Evolutionary conservation across 176 grass and related monocot genomes (phyloP), one percentile per base, ranked within the genome.

Genomic region (Calamus simplicifolius): DNA sequence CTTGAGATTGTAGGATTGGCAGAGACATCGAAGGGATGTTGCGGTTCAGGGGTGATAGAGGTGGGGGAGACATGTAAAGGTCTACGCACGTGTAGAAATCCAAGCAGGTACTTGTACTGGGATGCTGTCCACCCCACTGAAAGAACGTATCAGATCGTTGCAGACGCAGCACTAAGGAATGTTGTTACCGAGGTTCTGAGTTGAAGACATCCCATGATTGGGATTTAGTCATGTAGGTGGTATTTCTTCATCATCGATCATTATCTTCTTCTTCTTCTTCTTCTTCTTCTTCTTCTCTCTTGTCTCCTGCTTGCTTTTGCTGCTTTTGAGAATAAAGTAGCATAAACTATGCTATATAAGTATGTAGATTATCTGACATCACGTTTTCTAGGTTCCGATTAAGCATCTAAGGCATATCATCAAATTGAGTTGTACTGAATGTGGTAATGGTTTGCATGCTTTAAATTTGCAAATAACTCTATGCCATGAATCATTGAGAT

Each of bases 51-150:
- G 13, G 52, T 61, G 17, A 63, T 73, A n/a, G 85, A 88, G 81
- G 68, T 88, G 17, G 85, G 80, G 5, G 75, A 83, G 69, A 69
- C 80, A 61, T 83, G 85, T 71, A 80, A 67, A 77, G 76, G 76
- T 13, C 79, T 52, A 58, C 66, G 27, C 69, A 80, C 75, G 29
- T 88, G 85, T 61, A 48, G 69, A 69, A 67, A 88, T 76, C 80
- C 85, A 29, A 76, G 53, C 72, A 83, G 65, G 64, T 88, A 83
- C 52, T 59, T 88, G 67, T 88, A 76, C 69, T 83, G 80, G 85
- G 85, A 88, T 57, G 85, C 85, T 58, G 80, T 83, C 74, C 85
- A 88, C 66, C 85, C 77, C 50, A 88, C 80, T 26, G 80, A 88
- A 68, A 80, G 69, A 52, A 77, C 77, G 75, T 83, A 88, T 74